These are phyloP conservation scores for Pseudopyricularia cyperi DNA, from an alignment of 2,329 filamentous ascomycete species.

Conservation along the genomic window DNA sequence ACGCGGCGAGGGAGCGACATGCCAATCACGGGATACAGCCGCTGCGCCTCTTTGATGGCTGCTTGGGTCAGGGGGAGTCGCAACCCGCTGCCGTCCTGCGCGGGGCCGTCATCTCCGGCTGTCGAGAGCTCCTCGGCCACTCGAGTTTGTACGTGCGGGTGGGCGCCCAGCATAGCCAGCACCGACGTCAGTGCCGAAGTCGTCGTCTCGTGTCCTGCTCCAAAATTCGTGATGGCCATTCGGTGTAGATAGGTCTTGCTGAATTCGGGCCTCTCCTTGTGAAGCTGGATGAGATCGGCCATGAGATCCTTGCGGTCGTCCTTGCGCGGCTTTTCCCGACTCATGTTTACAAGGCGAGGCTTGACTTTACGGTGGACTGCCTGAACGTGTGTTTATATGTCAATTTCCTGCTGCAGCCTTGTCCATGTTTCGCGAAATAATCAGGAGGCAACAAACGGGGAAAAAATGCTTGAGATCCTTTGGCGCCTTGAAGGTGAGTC, in stretches of 20 bases:
- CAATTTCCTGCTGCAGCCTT: neutral
- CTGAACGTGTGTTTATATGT: slow-evolving; percentile 8
- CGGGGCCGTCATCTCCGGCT: neutral
- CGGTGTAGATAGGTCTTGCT: slow-evolving; percentile 32
- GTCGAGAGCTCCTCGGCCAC: slow-evolving; percentile 17
- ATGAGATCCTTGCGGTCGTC: slow-evolving; percentile 28
- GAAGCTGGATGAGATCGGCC: slow-evolving; percentile 30
- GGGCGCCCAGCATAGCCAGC: slow-evolving; percentile 31
- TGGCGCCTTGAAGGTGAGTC: slow-evolving; percentile 28
- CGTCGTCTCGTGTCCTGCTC: slow-evolving; percentile 41
- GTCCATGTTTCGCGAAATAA: neutral
- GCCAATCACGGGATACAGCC: slow-evolving; percentile 35
- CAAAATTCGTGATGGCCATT: slow-evolving; percentile 41
- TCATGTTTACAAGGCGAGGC: neutral
- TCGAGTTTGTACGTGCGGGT: slow-evolving; percentile 16
- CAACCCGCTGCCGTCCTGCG: slow-evolving; percentile 12
- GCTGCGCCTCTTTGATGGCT: slow-evolving; percentile 36
- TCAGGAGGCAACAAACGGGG: slow-evolving; percentile 20
- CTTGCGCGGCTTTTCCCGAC: slow-evolving; percentile 7
- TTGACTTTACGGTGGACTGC: slow-evolving; percentile 13
- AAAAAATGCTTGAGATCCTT: slow-evolving; percentile 34
- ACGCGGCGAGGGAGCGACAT: slow-evolving; percentile 37
- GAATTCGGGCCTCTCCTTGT: slow-evolving; percentile 30
- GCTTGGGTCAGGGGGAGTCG: slow-evolving; percentile 25
- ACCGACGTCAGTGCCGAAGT: slow-evolving; percentile 36